Percentiles rank a stretch among this genome's conserved stretches.
phyloP scores from a whole-genome alignment of 2,329 filamentous ascomycete species.

The Scedosporium dehoogii region DNA sequence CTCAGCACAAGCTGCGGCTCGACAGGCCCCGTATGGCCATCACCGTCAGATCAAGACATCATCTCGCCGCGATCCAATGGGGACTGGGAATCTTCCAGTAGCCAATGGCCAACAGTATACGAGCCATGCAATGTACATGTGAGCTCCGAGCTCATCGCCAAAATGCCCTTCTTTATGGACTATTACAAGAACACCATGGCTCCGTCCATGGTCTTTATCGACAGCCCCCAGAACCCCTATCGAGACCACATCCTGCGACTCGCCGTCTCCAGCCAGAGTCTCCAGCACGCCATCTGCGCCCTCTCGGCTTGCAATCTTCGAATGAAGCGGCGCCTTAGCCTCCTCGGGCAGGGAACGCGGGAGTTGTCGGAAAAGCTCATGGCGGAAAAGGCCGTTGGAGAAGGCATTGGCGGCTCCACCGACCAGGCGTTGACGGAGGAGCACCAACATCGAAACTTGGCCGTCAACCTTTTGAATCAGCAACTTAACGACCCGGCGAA shows the following conservation, averaged over 20 bases:
- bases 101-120: slow-evolving; percentile 36
- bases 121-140: slow-evolving; percentile 34
- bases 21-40: slow-evolving; percentile 36
- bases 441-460: slow-evolving; percentile 69
- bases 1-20: slow-evolving; percentile 42
- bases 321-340: slow-evolving; percentile 64
- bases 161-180: slow-evolving; percentile 81
- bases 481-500: slow-evolving; percentile 68
- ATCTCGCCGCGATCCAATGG: slow-evolving; percentile 32
- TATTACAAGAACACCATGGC: slow-evolving; percentile 93
- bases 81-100: slow-evolving; percentile 20
- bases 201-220: slow-evolving; percentile 83
- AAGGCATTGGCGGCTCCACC: slow-evolving; percentile 35
- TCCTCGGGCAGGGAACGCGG: slow-evolving; percentile 46
- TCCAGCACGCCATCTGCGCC: slow-evolving; percentile 90
- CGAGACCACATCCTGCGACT: slow-evolving; percentile 72
- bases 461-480: slow-evolving; percentile 73
- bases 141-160: slow-evolving; percentile 57
- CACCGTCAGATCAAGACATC: slow-evolving; percentile 34
- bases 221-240: slow-evolving; percentile 78
- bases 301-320: slow-evolving; percentile 81
- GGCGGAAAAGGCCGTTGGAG: slow-evolving; percentile 34
- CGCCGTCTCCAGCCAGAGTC: slow-evolving; percentile 64
- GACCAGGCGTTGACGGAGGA: slow-evolving; percentile 68
- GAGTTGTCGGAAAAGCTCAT: slow-evolving; percentile 38